phyloP scores from a whole-genome alignment of 1,139 yeast genomes.

The Candida dubliniensis region DNA sequence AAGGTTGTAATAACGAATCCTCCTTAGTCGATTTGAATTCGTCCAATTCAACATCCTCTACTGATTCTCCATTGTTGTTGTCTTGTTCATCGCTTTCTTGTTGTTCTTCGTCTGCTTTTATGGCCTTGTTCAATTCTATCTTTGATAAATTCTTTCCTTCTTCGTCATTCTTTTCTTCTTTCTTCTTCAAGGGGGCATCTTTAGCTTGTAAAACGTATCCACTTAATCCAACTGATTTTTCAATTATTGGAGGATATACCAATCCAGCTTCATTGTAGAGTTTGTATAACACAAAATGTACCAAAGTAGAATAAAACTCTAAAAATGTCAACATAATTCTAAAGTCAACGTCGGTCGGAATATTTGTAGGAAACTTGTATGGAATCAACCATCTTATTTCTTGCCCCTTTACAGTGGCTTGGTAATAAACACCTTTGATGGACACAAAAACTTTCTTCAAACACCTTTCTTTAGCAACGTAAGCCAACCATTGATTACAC shows the following conservation, averaged over 20 bases:
- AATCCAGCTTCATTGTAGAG: conserved; percentile 82
- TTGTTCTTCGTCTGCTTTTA: conserved; percentile 46
- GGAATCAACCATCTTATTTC: conserved; percentile 96
- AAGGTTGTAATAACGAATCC: conserved; percentile 80
- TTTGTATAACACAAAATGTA: conserved; percentile 84
- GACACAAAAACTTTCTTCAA: conserved; percentile 91
- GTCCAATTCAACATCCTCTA: conserved; percentile 56
- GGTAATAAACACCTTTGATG: conserved; percentile 95
- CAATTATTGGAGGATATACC: conserved; percentile 89
- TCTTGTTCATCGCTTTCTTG: conserved; percentile 36
- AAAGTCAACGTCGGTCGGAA: conserved; percentile 93
- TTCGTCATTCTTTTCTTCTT: conserved; percentile 24
- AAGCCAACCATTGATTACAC: conserved; percentile 95
- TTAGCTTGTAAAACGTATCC: conserved; percentile 65
- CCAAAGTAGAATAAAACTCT: conserved; percentile 89
- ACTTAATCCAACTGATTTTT: conserved; percentile 84
- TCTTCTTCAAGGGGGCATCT: conserved; percentile 25
- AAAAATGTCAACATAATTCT: conserved; percentile 95
- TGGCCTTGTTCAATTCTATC: conserved; percentile 50
- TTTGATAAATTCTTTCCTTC: conserved; percentile 42
- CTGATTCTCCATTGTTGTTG: conserved; percentile 42
- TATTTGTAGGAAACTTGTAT: conserved; percentile 92
- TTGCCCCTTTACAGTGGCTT: conserved; percentile 87
- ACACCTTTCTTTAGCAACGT: conserved; percentile 78
- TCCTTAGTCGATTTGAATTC: conserved; percentile 68